These are phyloP conservation scores for Penicillium hesseltinei DNA, from an alignment of 2,329 filamentous ascomycete genomes.

Conservation along the genomic window DNA sequence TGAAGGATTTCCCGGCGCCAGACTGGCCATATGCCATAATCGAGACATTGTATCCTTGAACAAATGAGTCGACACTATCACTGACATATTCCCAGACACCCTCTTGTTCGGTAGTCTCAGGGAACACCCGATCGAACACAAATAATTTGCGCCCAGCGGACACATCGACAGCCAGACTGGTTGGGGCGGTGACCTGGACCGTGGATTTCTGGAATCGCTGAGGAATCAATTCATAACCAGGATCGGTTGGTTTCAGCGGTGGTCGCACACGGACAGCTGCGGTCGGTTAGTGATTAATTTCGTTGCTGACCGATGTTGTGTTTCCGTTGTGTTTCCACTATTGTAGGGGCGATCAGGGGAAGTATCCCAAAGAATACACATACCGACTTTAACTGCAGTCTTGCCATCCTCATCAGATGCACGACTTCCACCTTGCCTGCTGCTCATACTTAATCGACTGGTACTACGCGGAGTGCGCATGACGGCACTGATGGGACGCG, in stretches of 20 bases:
- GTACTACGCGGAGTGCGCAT: constrained; percentile 73
- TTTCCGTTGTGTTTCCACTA: not conserved
- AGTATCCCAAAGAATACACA: constrained; percentile 42
- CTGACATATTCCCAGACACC: constrained; percentile 92
- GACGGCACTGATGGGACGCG: constrained; percentile 78
- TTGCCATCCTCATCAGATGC: constrained; percentile 86
- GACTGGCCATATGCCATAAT: constrained; percentile 96
- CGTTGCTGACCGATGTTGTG: not conserved
- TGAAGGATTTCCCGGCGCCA: constrained; percentile 95
- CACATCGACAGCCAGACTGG: constrained; percentile 82
- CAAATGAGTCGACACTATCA: constrained; percentile 84
- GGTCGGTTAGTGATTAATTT: constrained; percentile 1
- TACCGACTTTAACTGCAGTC: constrained; percentile 95
- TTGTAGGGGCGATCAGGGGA: not conserved
- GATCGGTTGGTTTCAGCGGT: constrained; percentile 76
- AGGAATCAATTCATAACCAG: constrained; percentile 90
- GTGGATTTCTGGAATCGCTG: constrained; percentile 92
- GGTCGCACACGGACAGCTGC: constrained; percentile 90
- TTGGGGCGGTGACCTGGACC: constrained; percentile 83
- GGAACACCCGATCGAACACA: constrained; percentile 93
- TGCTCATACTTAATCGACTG: constrained; percentile 78
- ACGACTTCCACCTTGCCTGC: constrained; percentile 73
- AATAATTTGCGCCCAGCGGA: constrained; percentile 92
- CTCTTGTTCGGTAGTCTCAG: constrained; percentile 77
- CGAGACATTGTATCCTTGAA: constrained; percentile 98